A percentile compares a stretch with the other conserved stretches of the same genome.
Conservation (phyloP, 2,329 filamentous ascomycete genomes). For the Phialophora tarda region DNA sequence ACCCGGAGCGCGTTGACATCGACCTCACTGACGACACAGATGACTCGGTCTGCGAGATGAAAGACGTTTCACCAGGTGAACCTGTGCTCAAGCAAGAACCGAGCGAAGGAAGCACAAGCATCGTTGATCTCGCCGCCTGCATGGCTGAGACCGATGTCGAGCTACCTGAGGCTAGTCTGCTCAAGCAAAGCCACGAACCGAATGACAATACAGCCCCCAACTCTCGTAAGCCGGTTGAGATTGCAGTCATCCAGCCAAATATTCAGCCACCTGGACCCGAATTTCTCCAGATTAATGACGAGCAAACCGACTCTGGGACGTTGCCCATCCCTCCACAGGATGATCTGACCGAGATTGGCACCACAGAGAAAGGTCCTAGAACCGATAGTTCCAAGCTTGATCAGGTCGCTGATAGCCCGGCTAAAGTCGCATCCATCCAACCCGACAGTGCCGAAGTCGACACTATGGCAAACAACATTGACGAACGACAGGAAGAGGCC, state of each 20-base stretch:
- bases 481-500: neutral
- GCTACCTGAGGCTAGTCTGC: neutral
- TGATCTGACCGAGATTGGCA: neutral
- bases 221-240: neutral
- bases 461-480: neutral
- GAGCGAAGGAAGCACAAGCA: neutral
- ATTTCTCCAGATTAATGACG: neutral
- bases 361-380: neutral
- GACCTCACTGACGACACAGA: slow-evolving; percentile 30
- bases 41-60: neutral
- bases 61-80: neutral
- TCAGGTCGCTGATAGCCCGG: neutral
- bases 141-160: neutral
- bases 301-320: neutral
- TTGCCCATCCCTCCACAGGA: neutral
- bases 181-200: neutral
- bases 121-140: neutral
- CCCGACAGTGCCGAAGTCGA: neutral
- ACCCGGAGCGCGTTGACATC: neutral
- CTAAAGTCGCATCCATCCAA: neutral
- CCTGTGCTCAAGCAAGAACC: slow-evolving; percentile 23
- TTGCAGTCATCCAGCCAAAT: neutral
- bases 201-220: neutral
- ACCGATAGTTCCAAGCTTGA: neutral
- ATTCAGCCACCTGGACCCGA: neutral